Percentiles rank a stretch among this genome's conserved stretches.
These are phyloP conservation scores for Vanrija humicola DNA, from an alignment of 1,284 basidiomycete species.

Conservation along the genomic window DNA sequence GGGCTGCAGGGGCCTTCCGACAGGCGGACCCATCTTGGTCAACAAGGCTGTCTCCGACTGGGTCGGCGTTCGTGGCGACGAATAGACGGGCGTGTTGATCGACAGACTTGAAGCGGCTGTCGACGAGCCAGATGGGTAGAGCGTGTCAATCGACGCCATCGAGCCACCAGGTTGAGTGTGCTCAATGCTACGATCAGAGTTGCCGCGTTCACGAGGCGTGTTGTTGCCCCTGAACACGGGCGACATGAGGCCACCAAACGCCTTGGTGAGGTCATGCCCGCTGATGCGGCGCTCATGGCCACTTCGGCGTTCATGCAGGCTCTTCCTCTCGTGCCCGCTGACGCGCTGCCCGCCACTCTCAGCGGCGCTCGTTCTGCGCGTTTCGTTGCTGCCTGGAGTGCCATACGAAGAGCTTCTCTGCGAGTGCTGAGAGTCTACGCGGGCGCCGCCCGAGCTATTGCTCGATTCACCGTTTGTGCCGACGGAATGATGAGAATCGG, in stretches of 20 bases:
- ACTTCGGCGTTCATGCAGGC: background rate
- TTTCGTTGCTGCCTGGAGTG: conserved; percentile 3
- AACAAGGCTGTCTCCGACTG: too few species aligned
- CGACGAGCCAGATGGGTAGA: too few species aligned
- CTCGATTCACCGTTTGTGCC: conserved; percentile 10
- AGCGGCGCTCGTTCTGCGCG: background rate
- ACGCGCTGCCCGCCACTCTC: background rate
- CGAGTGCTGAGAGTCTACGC: conserved; percentile 5
- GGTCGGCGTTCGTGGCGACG: too few species aligned
- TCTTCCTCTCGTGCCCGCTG: background rate
- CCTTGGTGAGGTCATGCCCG: conserved; percentile 7
- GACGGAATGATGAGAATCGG: conserved; percentile 25
- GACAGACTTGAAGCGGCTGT: too few species aligned
- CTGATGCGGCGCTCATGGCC: conserved; percentile 14
- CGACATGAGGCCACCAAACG: conserved; percentile 13
- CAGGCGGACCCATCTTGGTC: conserved; percentile 9
- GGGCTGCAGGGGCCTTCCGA: conserved; percentile 59
- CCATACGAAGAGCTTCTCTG: conserved; percentile 14
- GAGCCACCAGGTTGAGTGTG: too few species aligned
- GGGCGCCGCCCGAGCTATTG: conserved; percentile 1
- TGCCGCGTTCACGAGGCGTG: background rate
- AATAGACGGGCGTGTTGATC: too few species aligned
- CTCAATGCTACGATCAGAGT: too few species aligned
- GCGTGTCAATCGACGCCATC: too few species aligned
- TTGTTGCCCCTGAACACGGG: conserved; percentile 6